These are phyloP conservation scores for Allium fistulosum DNA, from an alignment of 106 monocot genomes.

Conservation along the genomic window DNA sequence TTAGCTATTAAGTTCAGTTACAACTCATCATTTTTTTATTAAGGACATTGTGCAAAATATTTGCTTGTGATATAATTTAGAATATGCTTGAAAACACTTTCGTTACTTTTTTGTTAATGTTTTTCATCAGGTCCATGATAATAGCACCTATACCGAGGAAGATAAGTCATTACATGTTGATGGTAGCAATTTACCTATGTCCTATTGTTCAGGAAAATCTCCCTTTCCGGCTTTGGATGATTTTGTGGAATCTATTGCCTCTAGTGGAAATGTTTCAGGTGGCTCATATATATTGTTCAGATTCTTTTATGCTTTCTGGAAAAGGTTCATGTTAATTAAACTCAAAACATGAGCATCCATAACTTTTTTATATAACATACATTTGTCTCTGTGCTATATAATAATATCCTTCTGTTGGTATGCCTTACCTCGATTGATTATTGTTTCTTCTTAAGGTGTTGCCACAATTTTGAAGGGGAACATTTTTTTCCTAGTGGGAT, in stretches of 20 bases:
- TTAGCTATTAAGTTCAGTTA: too few relatives aligned
- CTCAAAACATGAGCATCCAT: too few relatives aligned
- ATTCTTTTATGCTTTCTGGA: background rate
- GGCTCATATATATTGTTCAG: background rate
- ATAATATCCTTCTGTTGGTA: too few relatives aligned
- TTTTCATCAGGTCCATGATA: slow-evolving; percentile 34
- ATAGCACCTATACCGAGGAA: slow-evolving; percentile 4
- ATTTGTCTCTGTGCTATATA: too few relatives aligned
- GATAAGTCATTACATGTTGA: slow-evolving; percentile 6
- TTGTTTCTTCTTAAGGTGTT: too few relatives aligned
- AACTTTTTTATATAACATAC: too few relatives aligned
- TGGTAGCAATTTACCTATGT: slow-evolving; percentile 20
- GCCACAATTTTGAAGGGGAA: too few relatives aligned
- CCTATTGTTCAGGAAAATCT: slow-evolving; percentile 58
- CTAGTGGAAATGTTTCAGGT: slow-evolving; percentile 69
- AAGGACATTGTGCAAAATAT: background rate
- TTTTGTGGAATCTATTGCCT: slow-evolving; percentile 88
- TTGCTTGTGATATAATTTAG: background rate
- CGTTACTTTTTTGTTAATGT: background rate
- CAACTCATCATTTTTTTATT: too few relatives aligned
- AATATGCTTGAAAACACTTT: too few relatives aligned
- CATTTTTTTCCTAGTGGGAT: too few relatives aligned
- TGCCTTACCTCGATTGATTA: too few relatives aligned
- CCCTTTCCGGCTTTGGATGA: slow-evolving; percentile 90
- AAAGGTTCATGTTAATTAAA: too few relatives aligned